A percentile compares a stretch with the other conserved stretches of the same genome.
Evolutionary conservation across 2,329 filamentous ascomycete genomes (phyloP).

Genomic region (Diaporthe sp.): DNA sequence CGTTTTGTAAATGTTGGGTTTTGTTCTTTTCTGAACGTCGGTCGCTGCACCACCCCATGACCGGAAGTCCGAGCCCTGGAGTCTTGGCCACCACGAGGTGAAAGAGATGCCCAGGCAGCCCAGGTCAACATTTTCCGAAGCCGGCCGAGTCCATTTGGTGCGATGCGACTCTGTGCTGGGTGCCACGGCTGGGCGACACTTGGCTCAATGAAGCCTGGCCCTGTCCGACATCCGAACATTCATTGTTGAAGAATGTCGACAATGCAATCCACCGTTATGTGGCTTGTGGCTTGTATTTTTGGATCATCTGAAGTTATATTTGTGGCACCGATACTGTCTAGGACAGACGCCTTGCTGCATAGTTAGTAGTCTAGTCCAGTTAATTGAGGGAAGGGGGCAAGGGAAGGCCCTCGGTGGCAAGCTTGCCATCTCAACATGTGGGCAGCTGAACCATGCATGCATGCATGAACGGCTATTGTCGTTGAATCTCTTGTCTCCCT

Average conservation of each 20-base stretch:
- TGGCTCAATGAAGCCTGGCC: conserved; percentile 9
- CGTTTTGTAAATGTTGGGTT: background rate
- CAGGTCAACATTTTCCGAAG: conserved; percentile 10
- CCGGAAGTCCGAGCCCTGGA: conserved; percentile 14
- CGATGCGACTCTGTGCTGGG: conserved; percentile 12
- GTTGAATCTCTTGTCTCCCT: conserved; percentile 3
- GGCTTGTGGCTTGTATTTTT: conserved; percentile 34
- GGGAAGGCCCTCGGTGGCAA: background rate
- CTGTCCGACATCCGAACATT: conserved; percentile 24
- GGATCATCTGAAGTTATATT: conserved; percentile 31
- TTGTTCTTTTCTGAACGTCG: background rate
- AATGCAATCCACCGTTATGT: conserved; percentile 10
- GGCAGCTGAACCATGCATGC: conserved; percentile 21
- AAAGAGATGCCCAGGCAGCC: conserved; percentile 12
- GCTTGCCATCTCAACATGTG: conserved; percentile 29
- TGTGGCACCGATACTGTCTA: conserved; percentile 17
- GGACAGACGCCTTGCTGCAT: conserved; percentile 20
- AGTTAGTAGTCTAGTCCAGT: background rate
- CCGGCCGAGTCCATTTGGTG: conserved; percentile 4
- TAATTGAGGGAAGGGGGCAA: background rate
- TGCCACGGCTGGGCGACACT: conserved; percentile 7
- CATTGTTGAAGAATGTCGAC: background rate
- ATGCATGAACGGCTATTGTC: conserved; percentile 3
- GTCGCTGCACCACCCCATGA: background rate
- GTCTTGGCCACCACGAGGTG: background rate